A percentile compares a stretch with the other conserved stretches of the same genome.
phyloP scores from a whole-genome alignment of 352 stramenopile species.

The Pythium rhizo-oryzae region DNA sequence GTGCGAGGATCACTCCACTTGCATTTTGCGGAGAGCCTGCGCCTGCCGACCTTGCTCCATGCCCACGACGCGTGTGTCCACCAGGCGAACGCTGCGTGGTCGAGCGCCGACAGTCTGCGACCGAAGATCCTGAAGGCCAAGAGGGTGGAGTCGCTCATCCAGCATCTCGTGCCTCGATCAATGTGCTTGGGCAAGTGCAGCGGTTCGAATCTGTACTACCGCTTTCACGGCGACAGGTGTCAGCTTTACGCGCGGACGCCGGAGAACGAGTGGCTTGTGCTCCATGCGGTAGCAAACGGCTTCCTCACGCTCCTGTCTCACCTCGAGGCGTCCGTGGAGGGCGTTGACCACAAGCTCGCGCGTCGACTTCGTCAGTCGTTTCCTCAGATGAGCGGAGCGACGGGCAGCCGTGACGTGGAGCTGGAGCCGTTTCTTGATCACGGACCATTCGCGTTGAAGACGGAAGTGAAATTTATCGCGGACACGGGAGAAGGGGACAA shows the following conservation, averaged over 20 bases:
- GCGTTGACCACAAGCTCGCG: constrained; percentile 9
- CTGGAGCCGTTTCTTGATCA: constrained; percentile 13
- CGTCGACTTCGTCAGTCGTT: constrained; percentile 15
- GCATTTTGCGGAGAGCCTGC: constrained; percentile 44
- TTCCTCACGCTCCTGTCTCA: constrained; percentile 51
- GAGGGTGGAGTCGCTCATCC: constrained; percentile 64
- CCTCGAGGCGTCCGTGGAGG: constrained; percentile 36
- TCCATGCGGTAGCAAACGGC: constrained; percentile 23
- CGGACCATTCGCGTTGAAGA: constrained; percentile 20
- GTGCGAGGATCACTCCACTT: constrained; percentile 42
- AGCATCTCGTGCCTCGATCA: constrained; percentile 61
- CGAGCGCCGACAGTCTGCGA: constrained; percentile 52
- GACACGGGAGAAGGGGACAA: constrained; percentile 26
- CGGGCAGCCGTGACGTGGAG: not conserved
- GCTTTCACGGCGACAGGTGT: constrained; percentile 60
- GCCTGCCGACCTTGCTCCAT: constrained; percentile 36
- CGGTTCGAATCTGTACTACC: constrained; percentile 57
- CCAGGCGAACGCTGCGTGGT: constrained; percentile 62
- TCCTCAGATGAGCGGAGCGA: not conserved
- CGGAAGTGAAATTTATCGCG: constrained; percentile 10
- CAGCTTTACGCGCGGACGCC: constrained; percentile 57
- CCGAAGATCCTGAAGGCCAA: constrained; percentile 50
- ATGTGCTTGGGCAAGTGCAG: constrained; percentile 60
- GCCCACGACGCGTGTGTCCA: constrained; percentile 67
- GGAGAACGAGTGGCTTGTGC: constrained; percentile 53